These are phyloP conservation scores for Eucommia ulmoides DNA, from an alignment of 257 asterid genomes.

Conservation along the genomic window DNA sequence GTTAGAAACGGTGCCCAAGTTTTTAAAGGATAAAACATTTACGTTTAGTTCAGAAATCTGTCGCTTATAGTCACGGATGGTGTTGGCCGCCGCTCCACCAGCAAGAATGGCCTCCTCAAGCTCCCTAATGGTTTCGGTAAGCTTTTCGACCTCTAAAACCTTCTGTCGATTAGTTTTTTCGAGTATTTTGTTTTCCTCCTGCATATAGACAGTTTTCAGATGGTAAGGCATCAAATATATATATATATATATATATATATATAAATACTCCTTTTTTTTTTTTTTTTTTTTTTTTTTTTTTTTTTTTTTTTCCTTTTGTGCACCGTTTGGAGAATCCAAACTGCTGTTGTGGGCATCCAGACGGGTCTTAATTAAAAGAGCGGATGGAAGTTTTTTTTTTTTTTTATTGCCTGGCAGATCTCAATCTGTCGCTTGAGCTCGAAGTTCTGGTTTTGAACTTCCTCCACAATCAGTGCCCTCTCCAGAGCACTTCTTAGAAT, in stretches of 20 bases:
- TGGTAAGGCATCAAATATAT: background rate
- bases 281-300: too few species aligned
- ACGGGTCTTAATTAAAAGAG: too few species aligned
- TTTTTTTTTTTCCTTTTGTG: too few species aligned
- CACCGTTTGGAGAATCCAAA: too few species aligned
- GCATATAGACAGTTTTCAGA: conserved; percentile 3
- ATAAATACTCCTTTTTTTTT: too few species aligned
- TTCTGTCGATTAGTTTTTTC: conserved; percentile 70
- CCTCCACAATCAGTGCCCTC: conserved; percentile 74
- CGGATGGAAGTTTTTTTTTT: too few species aligned
- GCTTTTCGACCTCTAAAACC: conserved; percentile 71
- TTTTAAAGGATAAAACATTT: conserved; percentile 1
- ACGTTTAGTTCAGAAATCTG: conserved; percentile 63
- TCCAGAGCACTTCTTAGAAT: conserved; percentile 65
- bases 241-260: background rate
- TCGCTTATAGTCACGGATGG: conserved; percentile 53
- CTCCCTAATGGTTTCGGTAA: conserved; percentile 59
- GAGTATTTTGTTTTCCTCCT: conserved; percentile 81
- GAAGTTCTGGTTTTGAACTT: conserved; percentile 67
- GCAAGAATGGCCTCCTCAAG: conserved; percentile 87
- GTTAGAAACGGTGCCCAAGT: too few species aligned
- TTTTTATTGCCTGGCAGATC: conserved; percentile 82
- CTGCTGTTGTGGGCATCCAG: too few species aligned
- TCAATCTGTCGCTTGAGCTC: conserved; percentile 75
- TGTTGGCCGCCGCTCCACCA: conserved; percentile 73